Evolutionary conservation across 345 rosid species (phyloP).

Genomic region (Fremontodendron californicum): DNA sequence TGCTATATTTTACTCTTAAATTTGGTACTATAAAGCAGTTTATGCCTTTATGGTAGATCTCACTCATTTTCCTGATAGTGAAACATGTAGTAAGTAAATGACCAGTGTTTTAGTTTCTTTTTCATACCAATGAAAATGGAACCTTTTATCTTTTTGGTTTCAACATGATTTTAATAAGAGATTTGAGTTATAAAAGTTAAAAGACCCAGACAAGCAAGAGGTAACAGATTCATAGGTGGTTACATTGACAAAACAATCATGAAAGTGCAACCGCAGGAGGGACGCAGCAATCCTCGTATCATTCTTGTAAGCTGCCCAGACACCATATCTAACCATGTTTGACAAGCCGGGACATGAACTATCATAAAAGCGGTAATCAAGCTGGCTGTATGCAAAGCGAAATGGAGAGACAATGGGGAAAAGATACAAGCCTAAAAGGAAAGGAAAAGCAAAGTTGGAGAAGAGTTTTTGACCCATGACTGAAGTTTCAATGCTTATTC

Average conservation of each 20-base stretch:
- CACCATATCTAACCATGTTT: conserved; percentile 56
- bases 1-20: background rate
- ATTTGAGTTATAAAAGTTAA: background rate
- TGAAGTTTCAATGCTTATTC: background rate
- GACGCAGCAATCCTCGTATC: conserved; percentile 81
- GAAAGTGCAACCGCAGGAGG: conserved; percentile 80
- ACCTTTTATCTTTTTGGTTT: background rate
- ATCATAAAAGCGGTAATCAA: conserved; percentile 52
- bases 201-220: background rate
- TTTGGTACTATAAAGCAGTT: background rate
- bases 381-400: conserved; percentile 21
- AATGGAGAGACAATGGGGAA: conserved; percentile 7
- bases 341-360: conserved; percentile 59
- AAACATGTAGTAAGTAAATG: background rate
- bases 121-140: background rate
- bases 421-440: conserved; percentile 16
- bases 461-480: conserved; percentile 25
- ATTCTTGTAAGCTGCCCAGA: conserved; percentile 50
- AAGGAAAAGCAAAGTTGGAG: conserved; percentile 8
- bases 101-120: background rate
- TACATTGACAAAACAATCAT: conserved; percentile 84
- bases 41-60: background rate
- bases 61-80: background rate
- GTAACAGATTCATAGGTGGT: background rate
- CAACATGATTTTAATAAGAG: background rate